Evolutionary conservation across 2,329 filamentous ascomycete genomes (phyloP).

Genomic region (Intubia oerlemansii): DNA sequence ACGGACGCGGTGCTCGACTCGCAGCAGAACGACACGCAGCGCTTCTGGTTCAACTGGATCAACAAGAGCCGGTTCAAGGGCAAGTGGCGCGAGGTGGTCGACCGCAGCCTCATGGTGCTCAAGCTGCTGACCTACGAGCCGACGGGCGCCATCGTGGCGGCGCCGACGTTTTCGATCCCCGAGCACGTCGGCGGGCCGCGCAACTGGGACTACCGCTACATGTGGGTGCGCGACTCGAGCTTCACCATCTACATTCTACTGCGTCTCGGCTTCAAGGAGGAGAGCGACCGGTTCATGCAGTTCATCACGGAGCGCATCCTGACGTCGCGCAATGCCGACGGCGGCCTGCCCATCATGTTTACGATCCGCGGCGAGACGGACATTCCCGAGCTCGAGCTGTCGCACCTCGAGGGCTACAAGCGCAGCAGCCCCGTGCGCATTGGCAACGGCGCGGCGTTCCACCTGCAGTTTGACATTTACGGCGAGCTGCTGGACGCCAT

Average conservation of each 20-base stretch:
- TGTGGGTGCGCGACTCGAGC: constrained; percentile 57
- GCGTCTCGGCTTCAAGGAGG: constrained; percentile 51
- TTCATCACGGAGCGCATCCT: constrained; percentile 56
- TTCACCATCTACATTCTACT: constrained; percentile 63
- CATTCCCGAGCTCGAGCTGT: constrained; percentile 47
- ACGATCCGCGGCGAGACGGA: constrained; percentile 56
- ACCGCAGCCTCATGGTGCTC: constrained; percentile 48
- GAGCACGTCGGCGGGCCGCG: constrained; percentile 47
- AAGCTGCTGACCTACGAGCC: constrained; percentile 63
- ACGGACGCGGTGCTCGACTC: constrained; percentile 34
- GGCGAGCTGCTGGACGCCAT: constrained; percentile 60
- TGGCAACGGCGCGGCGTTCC: constrained; percentile 56
- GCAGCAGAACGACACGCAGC: constrained; percentile 48
- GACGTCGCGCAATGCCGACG: constrained; percentile 34
- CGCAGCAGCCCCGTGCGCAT: constrained; percentile 52
- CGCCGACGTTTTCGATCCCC: constrained; percentile 57
- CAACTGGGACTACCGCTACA: constrained; percentile 58
- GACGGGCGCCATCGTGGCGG: constrained; percentile 55
- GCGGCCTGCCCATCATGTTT: constrained; percentile 60
- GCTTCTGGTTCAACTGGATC: constrained; percentile 57
- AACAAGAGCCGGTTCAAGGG: constrained; percentile 48
- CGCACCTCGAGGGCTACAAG: constrained; percentile 52
- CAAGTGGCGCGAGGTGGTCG: constrained; percentile 50
- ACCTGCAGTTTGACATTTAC: constrained; percentile 62
- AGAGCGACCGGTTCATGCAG: constrained; percentile 58